phyloP scores from a whole-genome alignment of 345 rosid genomes.

The Capsella bursapastoris region DNA sequence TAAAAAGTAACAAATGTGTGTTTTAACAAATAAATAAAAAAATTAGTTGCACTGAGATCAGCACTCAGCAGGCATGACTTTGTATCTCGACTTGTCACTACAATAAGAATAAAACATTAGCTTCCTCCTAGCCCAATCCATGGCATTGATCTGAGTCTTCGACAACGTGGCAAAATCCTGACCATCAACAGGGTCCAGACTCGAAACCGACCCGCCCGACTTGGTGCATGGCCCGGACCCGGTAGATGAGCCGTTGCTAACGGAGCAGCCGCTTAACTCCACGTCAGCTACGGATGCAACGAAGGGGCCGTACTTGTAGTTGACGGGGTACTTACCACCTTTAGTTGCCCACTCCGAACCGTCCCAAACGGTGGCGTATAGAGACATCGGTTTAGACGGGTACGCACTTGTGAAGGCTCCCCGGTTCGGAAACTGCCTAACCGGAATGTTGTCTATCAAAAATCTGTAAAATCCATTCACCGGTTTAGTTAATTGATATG shows the following conservation, averaged over 20 bases:
- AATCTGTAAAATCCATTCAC: constrained; percentile 55
- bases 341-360: constrained; percentile 97
- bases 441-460: constrained; percentile 79
- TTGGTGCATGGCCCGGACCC: constrained; percentile 50
- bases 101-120: constrained; percentile 93
- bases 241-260: constrained; percentile 37
- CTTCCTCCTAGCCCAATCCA: constrained; percentile 91
- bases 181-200: constrained; percentile 77
- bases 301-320: constrained; percentile 80
- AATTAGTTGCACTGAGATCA: constrained; percentile 37
- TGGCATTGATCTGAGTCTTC: constrained; percentile 62
- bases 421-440: constrained; percentile 64
- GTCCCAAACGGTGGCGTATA: constrained; percentile 87
- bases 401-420: constrained; percentile 55
- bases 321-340: constrained; percentile 92
- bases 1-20: neutral
- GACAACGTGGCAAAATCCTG: constrained; percentile 64
- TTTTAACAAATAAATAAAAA: neutral
- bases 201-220: constrained; percentile 52
- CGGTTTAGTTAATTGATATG: neutral
- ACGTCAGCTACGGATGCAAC: constrained; percentile 64
- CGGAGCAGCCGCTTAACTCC: constrained; percentile 62
- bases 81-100: constrained; percentile 64
- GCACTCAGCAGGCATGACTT: constrained; percentile 69
- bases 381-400: constrained; percentile 86